Evolutionary conservation across 768 basidiomycete genomes (phyloP).

Genomic region (Podaxis mareebaensis): DNA sequence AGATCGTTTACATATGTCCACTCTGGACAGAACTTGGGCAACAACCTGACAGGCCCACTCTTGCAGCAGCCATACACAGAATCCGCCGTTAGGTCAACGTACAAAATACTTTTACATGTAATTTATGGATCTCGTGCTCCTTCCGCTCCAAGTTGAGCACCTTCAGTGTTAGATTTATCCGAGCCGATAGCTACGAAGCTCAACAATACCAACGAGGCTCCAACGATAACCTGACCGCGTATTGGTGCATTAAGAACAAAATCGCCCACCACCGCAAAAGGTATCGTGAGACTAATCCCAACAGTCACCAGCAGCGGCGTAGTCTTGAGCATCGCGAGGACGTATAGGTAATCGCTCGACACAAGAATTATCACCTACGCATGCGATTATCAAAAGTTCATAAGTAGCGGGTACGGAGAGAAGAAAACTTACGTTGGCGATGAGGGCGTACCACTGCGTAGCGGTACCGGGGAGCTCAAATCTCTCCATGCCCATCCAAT

Average conservation of each 20-base stretch:
- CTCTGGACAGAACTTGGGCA: too few species aligned
- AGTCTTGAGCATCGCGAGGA: conserved; percentile 93
- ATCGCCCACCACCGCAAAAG: conserved; percentile 85
- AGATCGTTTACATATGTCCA: too few species aligned
- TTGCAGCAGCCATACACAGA: too few species aligned
- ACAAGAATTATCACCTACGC: conserved; percentile 81
- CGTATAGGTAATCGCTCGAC: conserved; percentile 82
- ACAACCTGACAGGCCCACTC: too few species aligned
- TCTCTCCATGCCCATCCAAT: conserved; percentile 66
- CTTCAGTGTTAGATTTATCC: conserved; percentile 12
- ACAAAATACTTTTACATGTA: background rate
- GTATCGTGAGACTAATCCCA: conserved; percentile 92
- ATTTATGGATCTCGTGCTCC: background rate
- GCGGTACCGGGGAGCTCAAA: conserved; percentile 66
- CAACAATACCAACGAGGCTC: conserved; percentile 73
- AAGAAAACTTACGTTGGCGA: conserved; percentile 37
- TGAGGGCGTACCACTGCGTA: conserved; percentile 36
- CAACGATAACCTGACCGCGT: conserved; percentile 57
- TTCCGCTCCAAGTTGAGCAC: background rate
- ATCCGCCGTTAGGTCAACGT: background rate
- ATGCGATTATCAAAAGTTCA: background rate
- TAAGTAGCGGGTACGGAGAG: background rate
- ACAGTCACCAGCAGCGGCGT: conserved; percentile 94
- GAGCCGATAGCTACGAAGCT: conserved; percentile 57
- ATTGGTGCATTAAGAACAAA: conserved; percentile 34